Base-by-base conservation (phyloP, 768 basidiomycete species). In the Leccinum truebloodii region DNA sequence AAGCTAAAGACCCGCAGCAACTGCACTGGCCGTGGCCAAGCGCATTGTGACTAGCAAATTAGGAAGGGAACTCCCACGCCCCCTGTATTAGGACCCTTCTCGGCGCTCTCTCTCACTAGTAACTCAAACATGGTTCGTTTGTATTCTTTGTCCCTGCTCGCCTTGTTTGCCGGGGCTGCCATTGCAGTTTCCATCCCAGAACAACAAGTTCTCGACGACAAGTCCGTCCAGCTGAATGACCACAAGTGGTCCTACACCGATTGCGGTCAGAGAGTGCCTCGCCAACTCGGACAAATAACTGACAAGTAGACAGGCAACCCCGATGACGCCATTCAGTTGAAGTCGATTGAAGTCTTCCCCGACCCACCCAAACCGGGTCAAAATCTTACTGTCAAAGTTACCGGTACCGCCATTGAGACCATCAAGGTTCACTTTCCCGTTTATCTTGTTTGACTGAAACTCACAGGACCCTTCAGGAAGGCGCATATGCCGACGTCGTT, bases 321-420 rank as follows among this genome's bases (percentile, higher is more conserved):
- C 3, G 59, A 62, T 0, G 81, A 88, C 61, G 63, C 77, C 4
- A 71, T 93, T 59, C 81, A 88, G 65, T 77, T 98, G 56, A 68
- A 90, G 20, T 87, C 84, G n/a, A 87, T 98, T 59, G 58, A 70
- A 3, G 79, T 98, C 41, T 81, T 77, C 16, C 97, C 97, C 0
- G 93, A 98, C 69, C 95, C 96, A 34, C 97, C 97, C 1, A 71
- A 85, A 67, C 92, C 95, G 4, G 97, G 97, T 4, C 66, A 92
- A 69, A 82, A 94, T 65, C 76, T 99, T 67, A 95, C 93, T n/a
- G 88, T 99, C 63, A 88, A 76, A 4, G 95, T 90, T 18, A 78
- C 78, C 6, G 96, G 87, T 3, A 69, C 66, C 3, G 90, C 87
- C 2, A 65, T 73, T 7, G 73, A 86, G 58, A 72, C 66, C 6